These are phyloP conservation scores for Eremothecium sinecaudum DNA, from an alignment of 1,139 yeast genomes.

Conservation along the genomic window DNA sequence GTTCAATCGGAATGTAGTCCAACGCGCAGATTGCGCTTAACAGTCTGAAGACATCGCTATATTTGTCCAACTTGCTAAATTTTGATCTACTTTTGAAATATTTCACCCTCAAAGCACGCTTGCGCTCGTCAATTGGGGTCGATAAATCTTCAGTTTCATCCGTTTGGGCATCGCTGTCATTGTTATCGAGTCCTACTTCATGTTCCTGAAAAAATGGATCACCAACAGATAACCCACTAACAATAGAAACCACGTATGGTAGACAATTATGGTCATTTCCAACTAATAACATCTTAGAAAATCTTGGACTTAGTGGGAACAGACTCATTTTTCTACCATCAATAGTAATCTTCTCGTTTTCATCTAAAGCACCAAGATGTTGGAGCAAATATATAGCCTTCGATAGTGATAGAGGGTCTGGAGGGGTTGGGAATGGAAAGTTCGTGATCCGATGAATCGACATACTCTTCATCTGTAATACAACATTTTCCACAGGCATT, in stretches of 20 bases:
- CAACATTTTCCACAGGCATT: slow-evolving; percentile 95
- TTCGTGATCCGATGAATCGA: slow-evolving; percentile 84
- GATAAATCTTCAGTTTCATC: slow-evolving; percentile 26
- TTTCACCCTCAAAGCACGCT: slow-evolving; percentile 39
- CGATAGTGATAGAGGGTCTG: slow-evolving; percentile 50
- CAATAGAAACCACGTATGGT: slow-evolving; percentile 80
- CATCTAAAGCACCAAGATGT: slow-evolving; percentile 70
- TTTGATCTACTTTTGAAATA: slow-evolving; percentile 48
- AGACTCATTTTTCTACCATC: slow-evolving; percentile 79
- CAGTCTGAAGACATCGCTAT: slow-evolving; percentile 65
- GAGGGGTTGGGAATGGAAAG: slow-evolving; percentile 96
- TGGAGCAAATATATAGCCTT: slow-evolving; percentile 63
- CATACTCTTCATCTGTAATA: slow-evolving; percentile 91
- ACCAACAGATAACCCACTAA: slow-evolving; percentile 88
- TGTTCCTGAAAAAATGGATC: slow-evolving; percentile 75
- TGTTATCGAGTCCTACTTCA: slow-evolving; percentile 49
- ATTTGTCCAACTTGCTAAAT: slow-evolving; percentile 59
- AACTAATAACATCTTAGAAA: slow-evolving; percentile 77
- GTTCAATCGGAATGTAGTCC: slow-evolving; percentile 56
- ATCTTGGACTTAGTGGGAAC: slow-evolving; percentile 91
- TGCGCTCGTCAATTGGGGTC: slow-evolving; percentile 37
- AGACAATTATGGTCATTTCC: slow-evolving; percentile 84
- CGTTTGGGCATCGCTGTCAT: slow-evolving; percentile 23
- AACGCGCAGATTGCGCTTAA: slow-evolving; percentile 82
- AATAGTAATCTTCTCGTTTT: slow-evolving; percentile 48